Evolutionary conservation across 2,329 filamentous ascomycete species (phyloP), one percentile per base, ranked within the genome.

Genomic region (Leptodontidium sp.): DNA sequence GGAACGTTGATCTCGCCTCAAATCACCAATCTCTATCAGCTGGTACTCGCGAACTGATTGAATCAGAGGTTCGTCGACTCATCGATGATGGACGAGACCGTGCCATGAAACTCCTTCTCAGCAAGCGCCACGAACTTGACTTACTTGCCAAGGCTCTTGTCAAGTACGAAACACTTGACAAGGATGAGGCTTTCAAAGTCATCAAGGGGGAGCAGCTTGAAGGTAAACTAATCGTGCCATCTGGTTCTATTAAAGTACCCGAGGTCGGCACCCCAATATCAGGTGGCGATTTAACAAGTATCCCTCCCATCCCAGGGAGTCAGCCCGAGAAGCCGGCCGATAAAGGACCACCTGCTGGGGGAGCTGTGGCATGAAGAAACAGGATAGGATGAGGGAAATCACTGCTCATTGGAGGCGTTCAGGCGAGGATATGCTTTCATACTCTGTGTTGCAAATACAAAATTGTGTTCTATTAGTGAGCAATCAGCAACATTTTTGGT

Each of bases 101-200:
- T 45, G 93, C 94, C 0, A 84, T 82, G 52, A 86, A 87, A 58
- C 85, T 98, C 4, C 82, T 99, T 58, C 88, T 86, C 1, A 87
- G 88, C 45, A 93, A 92, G 79, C 89, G 94, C 66, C 90, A 91
- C 68, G 95, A 97, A 80, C 86, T 99, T 8, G 95, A 99, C 75
- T 84, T 93, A 12, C 84, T 99, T 11, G 95, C 96, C 35, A 90
- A 94, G 77, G 96, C 94, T 6, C 86, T 99, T 11, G 89, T 99
- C 43, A 91, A 98, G 80, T 98, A 98, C 80, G 96, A 99, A 84
- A 98, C 94, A 0, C 83, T 99, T 63, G 91, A 92, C 79, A 92
- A 91, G 80, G 90, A 91, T 2, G 96, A 99, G 80, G 97, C 98
- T 71, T 90, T 94, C 80, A 93, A 92, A 83, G 93, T 98, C 6